Evolutionary conservation across 2,329 filamentous ascomycete genomes (phyloP).

Genomic region (Paramyrothecium sp.): DNA sequence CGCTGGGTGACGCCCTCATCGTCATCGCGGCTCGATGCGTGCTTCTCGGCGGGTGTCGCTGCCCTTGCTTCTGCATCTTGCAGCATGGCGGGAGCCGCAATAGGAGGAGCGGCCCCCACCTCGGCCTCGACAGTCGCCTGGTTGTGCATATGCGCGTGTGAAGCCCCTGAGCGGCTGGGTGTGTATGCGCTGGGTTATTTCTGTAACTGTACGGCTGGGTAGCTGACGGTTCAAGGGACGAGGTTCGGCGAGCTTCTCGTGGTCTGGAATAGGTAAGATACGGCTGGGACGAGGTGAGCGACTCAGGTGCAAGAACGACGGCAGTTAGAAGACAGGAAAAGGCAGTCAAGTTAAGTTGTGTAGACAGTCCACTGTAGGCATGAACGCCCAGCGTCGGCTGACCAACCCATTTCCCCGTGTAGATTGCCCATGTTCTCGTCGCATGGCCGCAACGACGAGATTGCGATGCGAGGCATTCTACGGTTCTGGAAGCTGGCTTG

Average conservation of each 20-base stretch:
- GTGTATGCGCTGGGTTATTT: no score
- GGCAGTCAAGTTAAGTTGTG: no score
- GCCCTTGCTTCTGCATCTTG: neutral
- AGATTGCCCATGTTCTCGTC: neutral
- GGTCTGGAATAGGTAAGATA: no score
- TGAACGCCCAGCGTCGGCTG: neutral
- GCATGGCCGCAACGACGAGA: neutral
- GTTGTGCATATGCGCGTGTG: neutral
- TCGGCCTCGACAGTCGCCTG: constrained; percentile 14
- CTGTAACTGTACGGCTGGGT: no score
- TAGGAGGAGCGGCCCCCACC: constrained; percentile 14
- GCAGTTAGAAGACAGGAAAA: no score
- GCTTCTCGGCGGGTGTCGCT: neutral
- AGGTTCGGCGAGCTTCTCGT: no score
- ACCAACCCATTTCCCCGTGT: neutral
- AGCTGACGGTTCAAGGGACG: no score
- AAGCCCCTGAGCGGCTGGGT: no score
- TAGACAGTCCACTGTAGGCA: neutral
- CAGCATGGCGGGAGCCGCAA: neutral
- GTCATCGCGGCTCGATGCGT: constrained; percentile 1
- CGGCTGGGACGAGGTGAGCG: no score
- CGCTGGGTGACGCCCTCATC: constrained; percentile 6
- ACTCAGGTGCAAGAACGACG: no score
- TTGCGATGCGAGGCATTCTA: neutral
- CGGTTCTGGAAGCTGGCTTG: neutral